Base-by-base conservation (phyloP, 2,329 filamentous ascomycete genomes). In the Paracoccidioides lutzii region DNA sequence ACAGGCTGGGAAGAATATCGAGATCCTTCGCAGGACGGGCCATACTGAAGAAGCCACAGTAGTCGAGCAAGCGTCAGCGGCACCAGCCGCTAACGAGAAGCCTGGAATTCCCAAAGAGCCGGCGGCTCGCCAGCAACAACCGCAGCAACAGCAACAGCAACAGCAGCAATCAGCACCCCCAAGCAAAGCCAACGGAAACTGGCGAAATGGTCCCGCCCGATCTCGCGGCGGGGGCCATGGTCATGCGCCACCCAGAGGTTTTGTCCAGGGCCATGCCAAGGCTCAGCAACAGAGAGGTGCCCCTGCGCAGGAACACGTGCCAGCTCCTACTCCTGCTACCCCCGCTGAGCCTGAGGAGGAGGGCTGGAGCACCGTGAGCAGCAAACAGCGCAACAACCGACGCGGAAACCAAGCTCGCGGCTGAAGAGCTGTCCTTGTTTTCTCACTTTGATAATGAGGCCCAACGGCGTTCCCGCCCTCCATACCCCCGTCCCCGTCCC, bases 11-110 rank as follows among this genome's bases (percentile, higher is more conserved):
- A 73, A 73, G 42, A 78, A 74, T 63, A 78, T 77, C 61, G 81
- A 81, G 63, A 76, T 82, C 61, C 73, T 82, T 58, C 76, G 74
- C 63, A 73, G 77, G 62, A 71, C 71, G 58, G 72, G 75, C 41
- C 66, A 72, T 38, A 72, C 75, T 56, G 69, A 65, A 15, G 69
- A 72, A 48, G 73, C 76, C 48, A 71, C 72, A 42, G 62, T 72
- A 43, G 73, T 76, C 43, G 76, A 79, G 59, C 73, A 74, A 37
- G 70, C 71, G 40, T 73, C 76, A 53, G 68, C 74, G 30, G 73
- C 59, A 43, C 32, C 14, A 22, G n/a, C 46, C 37, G 8, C 46
- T 9, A 22, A 10, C 33, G 46, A 38, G n/a, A 60, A 65, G 44
- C 54, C 54, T 33, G 58, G 57, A 15, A 55, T 55, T 15, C 60